These are phyloP conservation scores for Hericium coralloides DNA, from an alignment of 768 basidiomycete species.

Conservation along the genomic window DNA sequence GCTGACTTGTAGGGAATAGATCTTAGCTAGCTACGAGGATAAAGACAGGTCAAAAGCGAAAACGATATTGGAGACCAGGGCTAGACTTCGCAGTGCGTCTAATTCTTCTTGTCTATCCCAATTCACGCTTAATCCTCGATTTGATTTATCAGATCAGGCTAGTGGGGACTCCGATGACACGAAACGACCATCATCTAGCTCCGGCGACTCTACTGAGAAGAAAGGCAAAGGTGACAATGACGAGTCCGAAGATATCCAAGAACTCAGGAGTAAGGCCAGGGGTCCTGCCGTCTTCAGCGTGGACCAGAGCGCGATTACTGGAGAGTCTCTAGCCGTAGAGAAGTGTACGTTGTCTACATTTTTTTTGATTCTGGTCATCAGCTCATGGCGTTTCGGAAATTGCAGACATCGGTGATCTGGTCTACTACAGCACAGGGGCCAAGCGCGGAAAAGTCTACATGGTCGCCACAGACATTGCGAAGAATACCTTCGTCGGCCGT, in stretches of 20 bases:
- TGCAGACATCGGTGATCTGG: constrained; percentile 27
- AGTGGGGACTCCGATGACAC: background rate
- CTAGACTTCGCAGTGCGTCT: background rate
- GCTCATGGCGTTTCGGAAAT: background rate
- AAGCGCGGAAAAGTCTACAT: constrained; percentile 31
- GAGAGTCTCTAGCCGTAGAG: constrained; percentile 38
- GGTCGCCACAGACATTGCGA: constrained; percentile 28
- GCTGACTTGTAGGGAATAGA: constrained; percentile 15
- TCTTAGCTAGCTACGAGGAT: constrained; percentile 31
- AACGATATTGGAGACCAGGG: constrained; percentile 14
- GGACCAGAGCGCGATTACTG: constrained; percentile 39
- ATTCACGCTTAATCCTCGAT: background rate
- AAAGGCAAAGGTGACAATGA: background rate
- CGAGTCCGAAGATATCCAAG: constrained; percentile 8
- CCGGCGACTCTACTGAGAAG: background rate
- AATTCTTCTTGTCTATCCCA: background rate
- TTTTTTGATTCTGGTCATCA: background rate
- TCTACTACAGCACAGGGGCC: constrained; percentile 29
- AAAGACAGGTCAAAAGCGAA: constrained; percentile 25
- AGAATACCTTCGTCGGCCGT: constrained; percentile 34
- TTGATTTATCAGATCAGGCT: background rate
- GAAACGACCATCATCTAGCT: background rate
- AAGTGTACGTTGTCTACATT: constrained; percentile 21
- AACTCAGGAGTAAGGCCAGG: constrained; percentile 19
- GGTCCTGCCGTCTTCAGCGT: constrained; percentile 33